These are phyloP conservation scores for Gossypium ekmanianum DNA, from an alignment of 345 rosid species.

Conservation along the genomic window DNA sequence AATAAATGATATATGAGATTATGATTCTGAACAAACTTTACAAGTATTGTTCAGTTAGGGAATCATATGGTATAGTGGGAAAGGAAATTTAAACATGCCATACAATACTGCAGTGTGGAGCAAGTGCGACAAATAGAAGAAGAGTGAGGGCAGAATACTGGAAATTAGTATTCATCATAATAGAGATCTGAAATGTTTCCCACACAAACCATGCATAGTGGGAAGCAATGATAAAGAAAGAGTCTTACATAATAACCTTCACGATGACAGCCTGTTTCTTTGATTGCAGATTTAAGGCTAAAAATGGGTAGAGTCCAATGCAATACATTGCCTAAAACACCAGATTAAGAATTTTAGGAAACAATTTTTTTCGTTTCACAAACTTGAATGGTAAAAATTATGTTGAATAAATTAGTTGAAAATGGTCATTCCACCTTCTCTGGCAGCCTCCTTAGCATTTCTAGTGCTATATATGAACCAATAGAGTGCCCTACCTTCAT, in stretches of 20 bases:
- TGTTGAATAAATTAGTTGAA: constrained; percentile 8
- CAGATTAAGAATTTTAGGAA: constrained; percentile 7
- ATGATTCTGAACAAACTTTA: not conserved
- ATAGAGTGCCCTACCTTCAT: constrained; percentile 84
- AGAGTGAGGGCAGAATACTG: not conserved
- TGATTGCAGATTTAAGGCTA: constrained; percentile 56
- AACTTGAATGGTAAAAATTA: not conserved
- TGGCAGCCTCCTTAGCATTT: constrained; percentile 46
- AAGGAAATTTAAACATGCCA: not conserved
- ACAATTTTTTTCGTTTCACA: not conserved
- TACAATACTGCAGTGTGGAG: not conserved
- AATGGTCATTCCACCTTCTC: constrained; percentile 43
- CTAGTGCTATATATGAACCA: constrained; percentile 68
- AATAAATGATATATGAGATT: not conserved
- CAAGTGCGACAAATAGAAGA: not conserved
- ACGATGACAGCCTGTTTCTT: constrained; percentile 44
- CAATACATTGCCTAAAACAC: constrained; percentile 45
- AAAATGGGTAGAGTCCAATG: constrained; percentile 75
- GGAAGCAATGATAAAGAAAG: constrained; percentile 7
- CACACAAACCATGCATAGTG: not conserved
- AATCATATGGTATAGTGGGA: not conserved
- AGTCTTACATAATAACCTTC: constrained; percentile 52
- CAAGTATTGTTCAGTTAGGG: not conserved
- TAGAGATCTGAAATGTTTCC: not conserved
- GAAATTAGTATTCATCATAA: not conserved